phyloP scores from a whole-genome alignment of 1,139 yeast genomes.

The Debaryomycetaceae sp. region DNA sequence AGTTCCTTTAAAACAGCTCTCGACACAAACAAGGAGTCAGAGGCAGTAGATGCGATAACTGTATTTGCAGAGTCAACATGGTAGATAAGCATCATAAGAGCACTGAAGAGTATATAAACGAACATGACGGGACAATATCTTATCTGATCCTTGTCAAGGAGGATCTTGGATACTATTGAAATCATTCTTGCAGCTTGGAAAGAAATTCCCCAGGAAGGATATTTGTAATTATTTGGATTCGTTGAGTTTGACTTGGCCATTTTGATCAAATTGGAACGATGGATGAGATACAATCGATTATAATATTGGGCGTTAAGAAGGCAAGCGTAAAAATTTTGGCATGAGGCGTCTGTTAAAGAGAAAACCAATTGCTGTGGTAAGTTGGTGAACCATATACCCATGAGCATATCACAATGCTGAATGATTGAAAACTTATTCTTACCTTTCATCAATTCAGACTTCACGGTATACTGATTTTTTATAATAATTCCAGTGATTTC shows the following conservation, averaged over 20 bases:
- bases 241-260: conserved; percentile 44
- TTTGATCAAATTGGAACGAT: conserved; percentile 63
- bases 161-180: conserved; percentile 59
- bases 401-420: conserved; percentile 72
- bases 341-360: conserved; percentile 50
- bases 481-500: conserved; percentile 73
- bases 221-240: conserved; percentile 49
- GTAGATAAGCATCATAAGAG: conserved; percentile 69
- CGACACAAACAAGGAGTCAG: conserved; percentile 52
- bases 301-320: conserved; percentile 70
- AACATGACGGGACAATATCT: conserved; percentile 54
- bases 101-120: conserved; percentile 61
- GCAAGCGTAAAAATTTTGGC: conserved; percentile 58
- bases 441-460: conserved; percentile 53
- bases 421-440: conserved; percentile 53
- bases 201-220: conserved; percentile 82
- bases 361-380: conserved; percentile 66
- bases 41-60: conserved; percentile 58
- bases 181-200: conserved; percentile 85
- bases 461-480: conserved; percentile 69
- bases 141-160: conserved; percentile 51
- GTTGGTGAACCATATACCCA: conserved; percentile 76
- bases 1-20: conserved; percentile 51
- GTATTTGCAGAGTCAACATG: conserved; percentile 63
- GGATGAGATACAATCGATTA: conserved; percentile 66